These are phyloP conservation scores for Apiospora phragmitis DNA, from an alignment of 2,329 filamentous ascomycete genomes.

Conservation along the genomic window DNA sequence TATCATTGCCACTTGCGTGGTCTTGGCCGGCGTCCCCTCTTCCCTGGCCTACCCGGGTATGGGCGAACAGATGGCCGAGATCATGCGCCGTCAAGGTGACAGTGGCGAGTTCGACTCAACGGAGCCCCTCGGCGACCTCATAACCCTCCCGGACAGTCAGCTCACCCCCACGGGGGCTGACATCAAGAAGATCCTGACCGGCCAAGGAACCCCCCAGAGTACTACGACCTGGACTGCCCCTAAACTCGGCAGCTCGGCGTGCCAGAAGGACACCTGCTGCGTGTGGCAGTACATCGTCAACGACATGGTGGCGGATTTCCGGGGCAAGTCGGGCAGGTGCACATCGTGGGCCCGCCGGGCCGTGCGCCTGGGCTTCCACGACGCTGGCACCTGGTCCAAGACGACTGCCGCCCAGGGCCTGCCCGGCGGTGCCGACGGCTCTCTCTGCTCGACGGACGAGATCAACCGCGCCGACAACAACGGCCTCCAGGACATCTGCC, in stretches of 20 bases:
- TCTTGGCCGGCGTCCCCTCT: conserved; percentile 9
- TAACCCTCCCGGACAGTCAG: conserved; percentile 27
- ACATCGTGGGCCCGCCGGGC: conserved; percentile 44
- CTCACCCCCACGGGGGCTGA: conserved; percentile 35
- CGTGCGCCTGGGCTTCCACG: conserved; percentile 50
- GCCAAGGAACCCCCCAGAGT: conserved; percentile 25
- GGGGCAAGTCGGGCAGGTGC: conserved; percentile 39
- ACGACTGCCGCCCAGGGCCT: conserved; percentile 26
- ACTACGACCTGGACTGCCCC: conserved; percentile 24
- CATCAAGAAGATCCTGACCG: conserved; percentile 39
- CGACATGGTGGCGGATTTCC: conserved; percentile 39
- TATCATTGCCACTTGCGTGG: not conserved
- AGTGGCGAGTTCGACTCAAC: conserved; percentile 23
- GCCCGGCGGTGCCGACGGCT: conserved; percentile 44
- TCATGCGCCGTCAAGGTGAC: conserved; percentile 8
- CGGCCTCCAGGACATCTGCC: conserved; percentile 47
- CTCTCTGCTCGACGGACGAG: conserved; percentile 43
- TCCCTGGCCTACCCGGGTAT: conserved; percentile 16
- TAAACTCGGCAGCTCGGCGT: conserved; percentile 25
- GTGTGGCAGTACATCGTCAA: conserved; percentile 45
- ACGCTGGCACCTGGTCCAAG: conserved; percentile 46
- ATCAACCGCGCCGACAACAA: conserved; percentile 42
- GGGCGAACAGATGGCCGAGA: conserved; percentile 13
- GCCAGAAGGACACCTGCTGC: conserved; percentile 42
- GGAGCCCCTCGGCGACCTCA: conserved; percentile 40